Evolutionary conservation across 495 filamentous ascomycete species (phyloP), one percentile per base, ranked within the genome.

Genomic region (Neurospora sp.): DNA sequence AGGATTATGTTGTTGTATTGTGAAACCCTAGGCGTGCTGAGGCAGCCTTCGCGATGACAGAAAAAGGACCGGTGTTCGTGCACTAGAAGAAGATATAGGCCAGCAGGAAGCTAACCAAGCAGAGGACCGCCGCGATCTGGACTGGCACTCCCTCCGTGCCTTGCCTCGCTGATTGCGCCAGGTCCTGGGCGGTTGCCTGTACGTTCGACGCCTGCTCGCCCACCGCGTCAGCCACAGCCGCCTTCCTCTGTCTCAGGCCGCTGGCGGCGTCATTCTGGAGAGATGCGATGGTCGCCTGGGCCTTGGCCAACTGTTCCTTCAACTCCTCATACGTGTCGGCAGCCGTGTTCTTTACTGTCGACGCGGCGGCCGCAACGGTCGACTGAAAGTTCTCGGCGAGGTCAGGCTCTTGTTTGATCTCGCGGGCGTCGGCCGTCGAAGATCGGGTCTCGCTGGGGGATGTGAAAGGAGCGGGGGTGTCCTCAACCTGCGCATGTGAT

Each of bases 31-130:
- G 53, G 27, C 53, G 53, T 61, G 17, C 53, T 16, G 53, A 31
- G 27, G 3, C 53, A 31, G 53, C 53, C 53, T 17, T 61, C 27
- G 27, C 53, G 2, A 61, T 35, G 53, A 61, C 14, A 8, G 14
- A 61, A 61, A 61, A 16, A 35, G 12, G 53, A 61, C 53, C 22
- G 53, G 53, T 61, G 53, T 35, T 61, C 53, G 14, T 70, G 22
- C 9, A 37, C 53, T 89, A 99, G 80, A 98, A 98, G 82, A 99
- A 92, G 76, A 97, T 87, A 81, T 97, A 99, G 3, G 93, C 96
- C 76, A 98, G 86, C 79, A 99, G 83, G 83, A 99, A 99, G 83
- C 93, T 91, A 72, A 95, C 73, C 80, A 99, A 84, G 77, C 96
- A 98, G 69, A 99, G 83, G 16, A 85, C 85, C 31, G 96, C 96